These are phyloP conservation scores for Taphrina communis DNA, from an alignment of 1,139 yeast species.

Conservation along the genomic window DNA sequence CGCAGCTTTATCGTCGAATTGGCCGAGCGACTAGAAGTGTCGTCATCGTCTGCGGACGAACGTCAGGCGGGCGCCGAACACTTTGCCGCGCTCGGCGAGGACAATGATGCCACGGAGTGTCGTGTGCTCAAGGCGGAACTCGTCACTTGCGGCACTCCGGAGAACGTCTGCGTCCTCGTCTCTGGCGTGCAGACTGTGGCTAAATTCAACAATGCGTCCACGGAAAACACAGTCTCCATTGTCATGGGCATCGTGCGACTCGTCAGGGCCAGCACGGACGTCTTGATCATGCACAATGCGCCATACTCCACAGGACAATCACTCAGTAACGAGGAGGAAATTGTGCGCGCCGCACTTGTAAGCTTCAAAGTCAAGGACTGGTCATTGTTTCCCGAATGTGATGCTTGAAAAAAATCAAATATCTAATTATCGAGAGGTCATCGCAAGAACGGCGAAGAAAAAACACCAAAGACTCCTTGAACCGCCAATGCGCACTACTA, in stretches of 20 bases:
- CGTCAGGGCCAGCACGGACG: conserved; percentile 9
- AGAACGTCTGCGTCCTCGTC: background rate
- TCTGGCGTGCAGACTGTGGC: conserved; percentile 6
- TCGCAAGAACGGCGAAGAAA: too few species aligned
- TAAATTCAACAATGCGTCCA: conserved; percentile 7
- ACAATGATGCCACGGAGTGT: conserved; percentile 10
- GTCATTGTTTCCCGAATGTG: conserved; percentile 22
- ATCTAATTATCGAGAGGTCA: too few species aligned
- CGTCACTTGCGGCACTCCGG: background rate
- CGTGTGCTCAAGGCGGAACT: background rate
- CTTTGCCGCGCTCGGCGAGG: conserved; percentile 6
- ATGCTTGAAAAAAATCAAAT: too few species aligned
- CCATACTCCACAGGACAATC: background rate
- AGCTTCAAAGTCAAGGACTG: conserved; percentile 18
- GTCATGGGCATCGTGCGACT: conserved; percentile 16
- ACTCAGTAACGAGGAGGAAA: background rate
- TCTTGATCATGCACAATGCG: conserved; percentile 18
- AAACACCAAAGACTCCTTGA: too few species aligned
- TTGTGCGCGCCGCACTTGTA: background rate
- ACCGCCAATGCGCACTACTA: too few species aligned
- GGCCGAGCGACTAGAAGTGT: conserved; percentile 43
- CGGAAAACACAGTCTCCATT: background rate
- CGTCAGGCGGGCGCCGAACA: conserved; percentile 2
- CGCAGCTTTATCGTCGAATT: conserved; percentile 46
- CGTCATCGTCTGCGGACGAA: background rate